A percentile compares a stretch with the other conserved stretches of the same genome.
These are phyloP conservation scores for Purshia tridentata DNA, from an alignment of 306 rosid species.

Conservation along the genomic window DNA sequence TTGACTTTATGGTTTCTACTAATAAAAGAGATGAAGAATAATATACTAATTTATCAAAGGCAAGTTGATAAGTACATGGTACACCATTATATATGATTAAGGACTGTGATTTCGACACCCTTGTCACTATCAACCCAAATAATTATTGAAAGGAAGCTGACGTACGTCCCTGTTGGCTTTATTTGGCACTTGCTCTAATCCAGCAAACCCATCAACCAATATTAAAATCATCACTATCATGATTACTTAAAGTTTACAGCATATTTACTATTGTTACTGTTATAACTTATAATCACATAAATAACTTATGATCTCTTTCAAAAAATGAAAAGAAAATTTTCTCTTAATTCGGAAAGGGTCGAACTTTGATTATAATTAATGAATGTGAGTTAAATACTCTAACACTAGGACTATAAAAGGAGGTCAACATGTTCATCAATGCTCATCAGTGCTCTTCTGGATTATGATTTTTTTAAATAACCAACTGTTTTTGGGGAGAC, in stretches of 20 bases:
- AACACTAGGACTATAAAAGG: too few species aligned
- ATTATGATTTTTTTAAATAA: not conserved
- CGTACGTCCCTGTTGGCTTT: not conserved
- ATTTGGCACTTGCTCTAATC: not conserved
- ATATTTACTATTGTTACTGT: not conserved
- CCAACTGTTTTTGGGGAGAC: not conserved
- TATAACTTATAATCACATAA: not conserved
- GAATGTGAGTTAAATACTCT: too few species aligned
- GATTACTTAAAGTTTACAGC: not conserved
- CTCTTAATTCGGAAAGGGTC: too few species aligned
- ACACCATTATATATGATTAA: slow-evolving; percentile 10
- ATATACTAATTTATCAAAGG: not conserved
- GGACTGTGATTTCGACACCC: slow-evolving; percentile 6
- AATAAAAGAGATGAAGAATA: not conserved
- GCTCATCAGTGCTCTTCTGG: not conserved
- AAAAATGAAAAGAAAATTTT: too few species aligned
- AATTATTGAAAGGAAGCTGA: not conserved
- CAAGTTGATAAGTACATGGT: not conserved
- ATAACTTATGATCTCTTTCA: not conserved
- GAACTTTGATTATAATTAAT: too few species aligned
- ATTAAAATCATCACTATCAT: not conserved
- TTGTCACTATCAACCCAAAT: not conserved
- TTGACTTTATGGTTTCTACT: not conserved
- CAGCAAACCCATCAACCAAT: not conserved
- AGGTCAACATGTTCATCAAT: too few species aligned